Evolutionary conservation across 106 monocot genomes (phyloP).

Genomic region (Acorus gramineus): DNA sequence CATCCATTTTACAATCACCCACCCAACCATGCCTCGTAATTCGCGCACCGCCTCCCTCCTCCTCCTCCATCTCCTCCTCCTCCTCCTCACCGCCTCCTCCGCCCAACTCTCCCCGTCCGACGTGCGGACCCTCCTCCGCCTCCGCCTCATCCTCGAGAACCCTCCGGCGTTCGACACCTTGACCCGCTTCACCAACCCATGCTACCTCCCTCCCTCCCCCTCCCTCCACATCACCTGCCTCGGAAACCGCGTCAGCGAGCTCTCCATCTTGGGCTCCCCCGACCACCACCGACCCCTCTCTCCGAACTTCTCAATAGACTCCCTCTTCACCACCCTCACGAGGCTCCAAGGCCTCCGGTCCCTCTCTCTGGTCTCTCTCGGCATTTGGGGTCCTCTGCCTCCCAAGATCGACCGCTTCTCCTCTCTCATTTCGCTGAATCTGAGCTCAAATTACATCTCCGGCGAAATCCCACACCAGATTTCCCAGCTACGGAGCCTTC

Average conservation of each 20-base stretch:
- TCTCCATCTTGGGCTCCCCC: constrained; percentile 5
- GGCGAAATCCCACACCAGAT: not conserved
- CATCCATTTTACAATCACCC: too few relatives aligned
- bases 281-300: not conserved
- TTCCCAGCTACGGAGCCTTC: constrained; percentile 2
- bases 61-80: not conserved
- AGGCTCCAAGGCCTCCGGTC: constrained; percentile 1
- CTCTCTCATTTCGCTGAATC: constrained; percentile 2
- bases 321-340: constrained; percentile 11
- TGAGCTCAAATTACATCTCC: constrained; percentile 7
- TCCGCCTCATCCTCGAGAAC: constrained; percentile 9
- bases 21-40: too few relatives aligned
- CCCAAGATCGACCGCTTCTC: constrained; percentile 6
- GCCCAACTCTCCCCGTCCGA: constrained; percentile 7
- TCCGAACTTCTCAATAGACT: constrained; percentile 6
- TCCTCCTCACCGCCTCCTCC: not conserved
- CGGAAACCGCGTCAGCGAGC: constrained; percentile 4
- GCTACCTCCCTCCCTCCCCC: constrained; percentile 8
- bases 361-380: constrained; percentile 10
- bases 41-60: not conserved
- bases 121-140: constrained; percentile 9
- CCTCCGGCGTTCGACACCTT: constrained; percentile 5
- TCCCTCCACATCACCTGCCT: constrained; percentile 11
- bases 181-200: not conserved
- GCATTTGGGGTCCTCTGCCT: constrained; percentile 11